Conservation (phyloP, 225 moss, liverwort and hornwort species). For the Polytrichum commune region DNA sequence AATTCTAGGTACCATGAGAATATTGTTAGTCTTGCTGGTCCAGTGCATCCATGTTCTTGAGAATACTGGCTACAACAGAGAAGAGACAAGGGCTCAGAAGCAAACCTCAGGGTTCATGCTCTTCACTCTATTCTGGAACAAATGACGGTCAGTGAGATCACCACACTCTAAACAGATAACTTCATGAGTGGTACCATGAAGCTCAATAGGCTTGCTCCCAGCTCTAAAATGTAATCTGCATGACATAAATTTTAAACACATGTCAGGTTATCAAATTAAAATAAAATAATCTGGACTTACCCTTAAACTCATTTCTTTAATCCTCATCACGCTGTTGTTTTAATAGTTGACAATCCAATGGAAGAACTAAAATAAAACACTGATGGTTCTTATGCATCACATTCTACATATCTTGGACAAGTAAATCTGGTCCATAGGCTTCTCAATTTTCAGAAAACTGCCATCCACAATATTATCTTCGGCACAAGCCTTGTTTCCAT, state of each 20-base stretch:
- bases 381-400: too few species aligned
- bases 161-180: constrained; percentile 81
- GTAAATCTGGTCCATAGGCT: too few species aligned
- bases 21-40: neutral
- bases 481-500: too few species aligned
- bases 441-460: too few species aligned
- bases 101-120: constrained; percentile 80
- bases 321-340: too few species aligned
- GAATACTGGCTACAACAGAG: neutral
- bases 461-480: too few species aligned
- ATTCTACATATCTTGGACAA: neutral
- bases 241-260: neutral
- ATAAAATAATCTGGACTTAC: too few species aligned
- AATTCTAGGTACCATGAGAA: neutral
- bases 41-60: neutral
- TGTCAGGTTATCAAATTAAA: too few species aligned
- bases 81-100: neutral
- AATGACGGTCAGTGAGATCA: constrained; percentile 49
- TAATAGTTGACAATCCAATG: too few species aligned
- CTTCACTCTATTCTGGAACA: constrained; percentile 86
- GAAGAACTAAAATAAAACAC: too few species aligned
- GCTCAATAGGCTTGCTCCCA: constrained; percentile 81
- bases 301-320: too few species aligned
- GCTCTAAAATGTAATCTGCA: constrained; percentile 80
- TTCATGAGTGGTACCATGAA: constrained; percentile 84